Evolutionary conservation across 2,329 filamentous ascomycete species (phyloP).

Genomic region (Trichoderma harzianum): DNA sequence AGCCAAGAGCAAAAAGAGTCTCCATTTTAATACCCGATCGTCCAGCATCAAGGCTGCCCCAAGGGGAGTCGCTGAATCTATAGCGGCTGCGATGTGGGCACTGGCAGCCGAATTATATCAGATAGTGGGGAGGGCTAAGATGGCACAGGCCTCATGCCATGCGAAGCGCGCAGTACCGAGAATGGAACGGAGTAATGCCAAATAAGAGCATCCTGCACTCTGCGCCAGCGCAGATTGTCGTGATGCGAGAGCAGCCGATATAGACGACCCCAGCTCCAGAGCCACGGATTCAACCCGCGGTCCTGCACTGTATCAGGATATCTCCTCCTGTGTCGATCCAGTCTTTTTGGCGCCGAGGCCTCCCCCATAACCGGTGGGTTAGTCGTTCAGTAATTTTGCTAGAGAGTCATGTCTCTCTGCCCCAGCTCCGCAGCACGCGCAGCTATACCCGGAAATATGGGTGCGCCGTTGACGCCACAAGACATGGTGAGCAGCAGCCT

Average conservation of each 20-base stretch:
- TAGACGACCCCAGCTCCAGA: background rate
- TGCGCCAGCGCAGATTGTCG: background rate
- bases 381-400: background rate
- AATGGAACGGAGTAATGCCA: background rate
- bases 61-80: conserved; percentile 16
- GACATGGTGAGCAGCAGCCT: background rate
- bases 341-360: background rate
- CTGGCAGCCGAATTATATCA: conserved; percentile 8
- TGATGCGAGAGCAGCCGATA: background rate
- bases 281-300: background rate
- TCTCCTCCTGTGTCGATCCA: background rate
- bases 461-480: conserved; percentile 17
- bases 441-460: background rate
- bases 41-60: conserved; percentile 17
- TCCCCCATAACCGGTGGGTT: background rate
- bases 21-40: conserved; percentile 12
- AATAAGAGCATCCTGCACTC: background rate
- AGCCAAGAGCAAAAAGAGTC: conserved; percentile 9
- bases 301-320: background rate
- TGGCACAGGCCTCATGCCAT: conserved; percentile 3
- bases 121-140: conserved; percentile 6
- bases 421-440: conserved; percentile 5
- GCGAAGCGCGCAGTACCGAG: background rate
- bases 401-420: conserved; percentile 2
- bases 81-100: conserved; percentile 16